Conservation (phyloP, 2,329 filamentous ascomycete genomes). For the Pseudogymnoascus verrucosus region DNA sequence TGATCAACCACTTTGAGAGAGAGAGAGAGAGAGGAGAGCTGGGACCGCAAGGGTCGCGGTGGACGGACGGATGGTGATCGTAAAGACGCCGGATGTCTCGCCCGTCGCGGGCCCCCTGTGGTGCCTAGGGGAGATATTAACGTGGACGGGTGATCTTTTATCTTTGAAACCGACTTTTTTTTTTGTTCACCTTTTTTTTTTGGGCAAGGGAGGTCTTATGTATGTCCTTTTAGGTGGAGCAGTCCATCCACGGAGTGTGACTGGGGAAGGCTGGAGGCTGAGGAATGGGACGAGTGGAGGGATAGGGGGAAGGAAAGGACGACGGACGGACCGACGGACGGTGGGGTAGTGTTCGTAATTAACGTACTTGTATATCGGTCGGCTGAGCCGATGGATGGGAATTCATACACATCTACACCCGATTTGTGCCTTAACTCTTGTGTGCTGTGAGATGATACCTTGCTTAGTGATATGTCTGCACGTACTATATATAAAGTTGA, state of each 20-base stretch:
- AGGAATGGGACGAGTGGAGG: neutral
- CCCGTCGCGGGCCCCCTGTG: neutral
- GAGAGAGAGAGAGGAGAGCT: neutral
- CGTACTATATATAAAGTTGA: too few relatives aligned
- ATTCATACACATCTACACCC: slow-evolving; percentile 6
- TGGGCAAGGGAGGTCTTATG: neutral
- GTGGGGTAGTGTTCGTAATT: neutral
- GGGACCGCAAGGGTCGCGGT: neutral
- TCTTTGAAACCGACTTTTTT: neutral
- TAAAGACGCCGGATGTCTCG: neutral
- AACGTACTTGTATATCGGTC: slow-evolving; percentile 5
- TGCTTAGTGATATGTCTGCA: neutral
- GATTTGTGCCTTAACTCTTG: neutral
- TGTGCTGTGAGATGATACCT: neutral
- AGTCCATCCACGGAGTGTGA: neutral
- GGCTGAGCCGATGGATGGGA: slow-evolving; percentile 1
- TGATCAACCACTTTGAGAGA: neutral
- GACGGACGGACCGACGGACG: neutral
- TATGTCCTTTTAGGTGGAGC: neutral
- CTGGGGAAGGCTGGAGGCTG: neutral
- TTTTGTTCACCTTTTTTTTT: neutral
- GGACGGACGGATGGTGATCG: neutral
- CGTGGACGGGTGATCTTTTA: neutral
- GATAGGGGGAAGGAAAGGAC: neutral
- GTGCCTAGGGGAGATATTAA: neutral